These are phyloP conservation scores for Warburgia ugandensis DNA, from an alignment of 164 flowering plant species.

Conservation along the genomic window DNA sequence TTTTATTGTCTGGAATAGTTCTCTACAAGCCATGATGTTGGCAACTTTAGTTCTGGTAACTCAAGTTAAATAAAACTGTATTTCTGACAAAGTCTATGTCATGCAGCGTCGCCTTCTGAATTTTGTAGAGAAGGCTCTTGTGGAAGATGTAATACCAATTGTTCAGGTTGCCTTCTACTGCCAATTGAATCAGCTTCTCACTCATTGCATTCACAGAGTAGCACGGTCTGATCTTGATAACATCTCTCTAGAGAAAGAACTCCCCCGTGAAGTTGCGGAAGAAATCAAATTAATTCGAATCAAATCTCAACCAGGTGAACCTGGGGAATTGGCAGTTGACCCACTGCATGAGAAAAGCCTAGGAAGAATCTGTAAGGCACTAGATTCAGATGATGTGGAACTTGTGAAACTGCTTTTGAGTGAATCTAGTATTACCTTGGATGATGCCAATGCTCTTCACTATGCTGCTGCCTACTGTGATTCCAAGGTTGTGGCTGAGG, in stretches of 20 bases:
- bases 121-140: conserved; percentile 51
- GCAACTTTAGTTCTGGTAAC: too few species aligned
- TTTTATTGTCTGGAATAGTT: too few species aligned
- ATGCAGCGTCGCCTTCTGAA: conserved; percentile 60
- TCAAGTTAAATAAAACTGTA: too few species aligned
- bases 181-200: conserved; percentile 34
- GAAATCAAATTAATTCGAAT: conserved; percentile 29
- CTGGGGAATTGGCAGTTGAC: conserved; percentile 11
- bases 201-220: conserved; percentile 46
- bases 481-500: conserved; percentile 51
- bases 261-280: conserved; percentile 38
- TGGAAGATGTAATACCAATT: conserved; percentile 62
- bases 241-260: conserved; percentile 43
- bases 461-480: conserved; percentile 73
- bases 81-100: too few species aligned
- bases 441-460: conserved; percentile 68
- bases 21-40: too few species aligned
- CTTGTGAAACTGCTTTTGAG: conserved; percentile 48
- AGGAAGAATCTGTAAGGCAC: conserved; percentile 48
- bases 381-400: conserved; percentile 78
- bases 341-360: conserved; percentile 41
- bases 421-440: conserved; percentile 48
- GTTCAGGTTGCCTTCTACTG: conserved; percentile 52
- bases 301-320: conserved; percentile 20
- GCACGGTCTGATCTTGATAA: conserved; percentile 56